A percentile compares a stretch with the other conserved stretches of the same genome.
Conservation (phyloP, 2,329 filamentous ascomycete species). For the Madurella mycetomatis region DNA sequence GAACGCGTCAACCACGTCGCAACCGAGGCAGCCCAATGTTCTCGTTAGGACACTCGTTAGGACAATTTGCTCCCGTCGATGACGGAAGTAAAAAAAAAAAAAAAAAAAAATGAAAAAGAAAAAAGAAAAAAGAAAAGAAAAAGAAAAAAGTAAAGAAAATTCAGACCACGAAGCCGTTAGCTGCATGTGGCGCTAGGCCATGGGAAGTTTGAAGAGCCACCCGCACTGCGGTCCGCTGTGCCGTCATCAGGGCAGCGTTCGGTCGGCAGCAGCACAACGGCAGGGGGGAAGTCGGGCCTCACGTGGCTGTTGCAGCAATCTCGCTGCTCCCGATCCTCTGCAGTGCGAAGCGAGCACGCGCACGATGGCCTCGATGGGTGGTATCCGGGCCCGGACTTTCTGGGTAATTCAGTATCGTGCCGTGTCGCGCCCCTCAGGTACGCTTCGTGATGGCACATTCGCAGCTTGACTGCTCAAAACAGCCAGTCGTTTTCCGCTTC, state of each 20-base stretch:
- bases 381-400: not conserved
- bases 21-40: too few relatives aligned
- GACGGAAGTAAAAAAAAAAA: not conserved
- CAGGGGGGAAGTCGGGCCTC: not conserved
- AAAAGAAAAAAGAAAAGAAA: not conserved
- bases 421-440: not conserved
- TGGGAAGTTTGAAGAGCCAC: not conserved
- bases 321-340: not conserved
- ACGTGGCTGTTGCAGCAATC: not conserved
- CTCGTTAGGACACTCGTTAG: too few relatives aligned
- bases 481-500: slow-evolving; percentile 2
- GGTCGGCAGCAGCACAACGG: not conserved
- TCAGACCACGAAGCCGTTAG: not conserved
- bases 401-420: not conserved
- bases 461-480: not conserved
- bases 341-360: not conserved
- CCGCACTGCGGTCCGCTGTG: not conserved
- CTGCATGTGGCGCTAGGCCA: not conserved
- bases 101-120: not conserved
- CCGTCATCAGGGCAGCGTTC: not conserved
- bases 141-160: not conserved
- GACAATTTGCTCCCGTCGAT: too few relatives aligned
- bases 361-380: not conserved
- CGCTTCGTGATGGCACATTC: too few relatives aligned
- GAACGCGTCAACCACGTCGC: not conserved